Base-by-base conservation (phyloP, 176 grass and related monocot species). In the Aegilops sharonensis region DNA sequence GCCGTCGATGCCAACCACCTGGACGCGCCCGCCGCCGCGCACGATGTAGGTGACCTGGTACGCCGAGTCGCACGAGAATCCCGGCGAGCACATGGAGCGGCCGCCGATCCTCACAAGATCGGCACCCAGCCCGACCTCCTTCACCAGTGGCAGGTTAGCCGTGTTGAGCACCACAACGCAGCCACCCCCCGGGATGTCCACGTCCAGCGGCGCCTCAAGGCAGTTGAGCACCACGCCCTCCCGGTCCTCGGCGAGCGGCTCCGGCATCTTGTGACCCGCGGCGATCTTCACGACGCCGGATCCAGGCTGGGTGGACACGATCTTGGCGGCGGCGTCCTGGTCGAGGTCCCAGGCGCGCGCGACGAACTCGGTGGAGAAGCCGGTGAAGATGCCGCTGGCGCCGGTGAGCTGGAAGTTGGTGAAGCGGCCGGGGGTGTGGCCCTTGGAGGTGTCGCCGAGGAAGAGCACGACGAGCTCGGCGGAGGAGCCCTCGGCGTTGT, bases 401-500 rank as follows among this genome's bases (percentile, higher is more conserved):
- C 94, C 94, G 0, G 89, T 93, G 39, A 96, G 87, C 27, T 89
- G 82, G 29, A 96, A 84, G 75, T 96, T 87, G 35, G 91, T 96
- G 73, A 96, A 96, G 57, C 86, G 87, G 11, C 91, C 91, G 0
- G 81, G 1, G 27, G 13, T 80, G 81, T 95, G 94, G 74, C 81
- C 94, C 62, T 91, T 93, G 18, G 91, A 90, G 32, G 94, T 96
- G 85, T 96, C 94, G 11, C 94, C 94, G 11, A 93, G 79, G 85
- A 96, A 96, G 85, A 96, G 91, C 13, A 96, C 75, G 1, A 89
- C 81, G 21, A 96, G 85, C 14, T 89, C 87, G 6, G 78, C 6
- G 15, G 30, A 4, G 2, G 69, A 17, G 37, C 77, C 68, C 72
- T 85, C 65, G 8, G 82, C 73, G 36, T 96, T 96, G 89, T 91